Evolutionary conservation across 2,329 filamentous ascomycete genomes (phyloP).

Genomic region (Claviceps fusiformis): DNA sequence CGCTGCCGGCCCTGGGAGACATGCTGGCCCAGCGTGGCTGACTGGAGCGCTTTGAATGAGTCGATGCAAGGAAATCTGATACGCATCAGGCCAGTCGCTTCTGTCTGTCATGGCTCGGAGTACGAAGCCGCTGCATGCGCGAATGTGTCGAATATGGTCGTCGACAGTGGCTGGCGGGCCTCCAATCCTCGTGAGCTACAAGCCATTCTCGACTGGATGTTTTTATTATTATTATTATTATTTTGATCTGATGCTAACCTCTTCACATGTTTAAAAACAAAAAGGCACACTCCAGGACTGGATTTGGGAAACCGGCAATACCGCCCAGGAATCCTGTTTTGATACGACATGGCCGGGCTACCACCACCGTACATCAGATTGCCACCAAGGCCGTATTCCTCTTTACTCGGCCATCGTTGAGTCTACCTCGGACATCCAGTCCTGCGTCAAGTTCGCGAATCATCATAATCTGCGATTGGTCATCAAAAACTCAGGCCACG

Average conservation of each 20-base stretch:
- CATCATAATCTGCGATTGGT: not conserved
- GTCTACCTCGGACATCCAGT: not conserved
- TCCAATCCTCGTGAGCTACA: not conserved
- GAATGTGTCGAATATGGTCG: not conserved
- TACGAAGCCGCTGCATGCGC: not conserved
- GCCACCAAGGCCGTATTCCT: not conserved
- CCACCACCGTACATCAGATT: not conserved
- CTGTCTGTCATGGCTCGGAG: not conserved
- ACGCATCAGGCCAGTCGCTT: not conserved
- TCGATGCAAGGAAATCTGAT: not conserved
- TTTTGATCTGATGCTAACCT: too few species aligned
- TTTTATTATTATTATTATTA: too few species aligned
- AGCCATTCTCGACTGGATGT: not conserved
- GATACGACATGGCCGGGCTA: not conserved
- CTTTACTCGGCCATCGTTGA: not conserved
- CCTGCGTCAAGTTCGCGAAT: not conserved
- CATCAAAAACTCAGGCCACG: conserved; percentile 1
- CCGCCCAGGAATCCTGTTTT: not conserved
- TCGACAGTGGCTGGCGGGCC: not conserved
- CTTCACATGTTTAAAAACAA: too few species aligned
- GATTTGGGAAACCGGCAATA: not conserved
- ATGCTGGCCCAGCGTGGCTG: not conserved
- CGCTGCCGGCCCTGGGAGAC: not conserved
- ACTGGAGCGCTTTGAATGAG: not conserved
- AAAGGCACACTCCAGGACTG: not conserved